Base-by-base conservation (phyloP, 805 yeast species). In the Wickerhamiella occidentalis region DNA sequence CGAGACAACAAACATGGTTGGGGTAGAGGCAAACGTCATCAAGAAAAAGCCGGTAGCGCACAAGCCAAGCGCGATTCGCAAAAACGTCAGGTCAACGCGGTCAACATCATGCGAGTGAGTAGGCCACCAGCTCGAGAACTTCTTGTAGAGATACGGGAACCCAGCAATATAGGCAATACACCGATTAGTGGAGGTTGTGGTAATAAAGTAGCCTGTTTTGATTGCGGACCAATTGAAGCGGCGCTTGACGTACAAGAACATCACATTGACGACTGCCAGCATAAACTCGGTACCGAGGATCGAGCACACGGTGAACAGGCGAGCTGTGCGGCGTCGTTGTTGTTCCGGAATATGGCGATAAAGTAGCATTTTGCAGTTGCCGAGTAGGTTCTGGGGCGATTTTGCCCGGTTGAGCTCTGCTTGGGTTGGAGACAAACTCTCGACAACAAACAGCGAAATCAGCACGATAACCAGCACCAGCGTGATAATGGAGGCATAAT, bases 201-300 rank as follows among this genome's bases (percentile, higher is more conserved):
- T 58, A n/a, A 59, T 54, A 6, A 60, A 51, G 46, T 63, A 63
- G 9, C 67, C 67, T 1, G 57, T 38, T 50, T 63, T 62, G 6
- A 63, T 53, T 8, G 64, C 64, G 1, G 65, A 54, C 67, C 67
- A 63, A 13, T 55, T 55, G 48, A 62, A 63, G 47, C 46, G 40
- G 44, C 56, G 55, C 50, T 60, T 58, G 17, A 65, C 62, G 40
- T 59, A 63, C 18, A 62, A 52, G 22, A 60, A 23, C 29, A 58
- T 43, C 12, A 58, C 52, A 9, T 48, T 44, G 17, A 51, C 19
- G 18, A 56, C 51, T 18, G 56, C 41, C 35, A 49, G 45, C 40
- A 47, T 48, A 37, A 56, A 49, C 41, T 54, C 59, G 9, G 50
- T 47, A 36, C 56, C 59, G 13, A 56, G 29, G 11, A 56, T 18